phyloP scores from a whole-genome alignment of 2,329 filamentous ascomycete species.

The Setomelanomma holmii region DNA sequence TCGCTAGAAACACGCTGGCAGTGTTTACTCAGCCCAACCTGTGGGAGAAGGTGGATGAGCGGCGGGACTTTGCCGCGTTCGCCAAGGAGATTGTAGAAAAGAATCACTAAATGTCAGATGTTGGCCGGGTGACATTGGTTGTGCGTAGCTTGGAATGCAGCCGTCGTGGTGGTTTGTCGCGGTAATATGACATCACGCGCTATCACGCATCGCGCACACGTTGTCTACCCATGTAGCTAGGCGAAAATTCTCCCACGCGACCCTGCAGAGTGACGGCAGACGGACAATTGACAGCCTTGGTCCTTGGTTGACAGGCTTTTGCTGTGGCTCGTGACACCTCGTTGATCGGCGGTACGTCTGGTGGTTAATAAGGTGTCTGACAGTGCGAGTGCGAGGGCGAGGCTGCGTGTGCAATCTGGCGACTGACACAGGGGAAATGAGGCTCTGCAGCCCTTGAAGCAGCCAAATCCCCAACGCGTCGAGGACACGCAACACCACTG shows the following conservation, averaged over 20 bases:
- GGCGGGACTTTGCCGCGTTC: slow-evolving; percentile 78
- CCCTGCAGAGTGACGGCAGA: slow-evolving; percentile 13
- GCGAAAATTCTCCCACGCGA: slow-evolving; percentile 10
- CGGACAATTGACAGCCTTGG: slow-evolving; percentile 4
- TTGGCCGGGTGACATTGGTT: background rate
- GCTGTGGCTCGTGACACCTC: slow-evolving; percentile 16
- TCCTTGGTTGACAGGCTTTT: background rate
- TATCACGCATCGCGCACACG: slow-evolving; percentile 1
- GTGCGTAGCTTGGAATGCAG: background rate
- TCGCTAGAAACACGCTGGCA: slow-evolving; percentile 79
- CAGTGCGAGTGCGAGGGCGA: background rate
- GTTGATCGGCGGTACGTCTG: background rate
- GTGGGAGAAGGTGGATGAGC: slow-evolving; percentile 76
- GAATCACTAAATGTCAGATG: slow-evolving; percentile 53
- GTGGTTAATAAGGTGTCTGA: background rate
- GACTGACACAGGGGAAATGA: background rate
- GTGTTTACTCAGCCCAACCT: slow-evolving; percentile 98
- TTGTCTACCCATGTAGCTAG: slow-evolving; percentile 4
- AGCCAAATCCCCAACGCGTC: background rate
- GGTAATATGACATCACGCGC: slow-evolving; percentile 15
- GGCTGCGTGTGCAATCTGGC: background rate
- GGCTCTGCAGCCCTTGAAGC: background rate
- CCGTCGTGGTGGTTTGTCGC: slow-evolving; percentile 1
- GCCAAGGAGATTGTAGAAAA: slow-evolving; percentile 62
- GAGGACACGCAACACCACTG: background rate